phyloP scores from a whole-genome alignment of 441 rosid species.

The Eutrema salsugineum region DNA sequence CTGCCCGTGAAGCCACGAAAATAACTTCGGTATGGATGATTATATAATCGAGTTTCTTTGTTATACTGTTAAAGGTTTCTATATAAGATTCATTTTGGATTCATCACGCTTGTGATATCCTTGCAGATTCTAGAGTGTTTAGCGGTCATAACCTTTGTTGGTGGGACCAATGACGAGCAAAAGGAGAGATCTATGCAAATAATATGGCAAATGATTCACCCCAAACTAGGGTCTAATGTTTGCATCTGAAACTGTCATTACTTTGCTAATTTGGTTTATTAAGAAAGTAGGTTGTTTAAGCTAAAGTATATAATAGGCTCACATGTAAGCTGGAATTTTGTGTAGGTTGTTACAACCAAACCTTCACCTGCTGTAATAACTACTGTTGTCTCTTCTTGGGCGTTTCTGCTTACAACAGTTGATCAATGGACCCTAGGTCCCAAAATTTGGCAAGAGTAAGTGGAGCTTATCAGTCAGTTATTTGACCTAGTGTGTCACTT shows the following conservation, averaged over 20 bases:
- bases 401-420: slow-evolving; percentile 79
- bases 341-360: slow-evolving; percentile 70
- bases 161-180: slow-evolving; percentile 64
- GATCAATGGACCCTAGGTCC: slow-evolving; percentile 54
- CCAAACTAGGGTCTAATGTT: slow-evolving; percentile 87
- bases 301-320: not conserved
- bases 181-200: slow-evolving; percentile 81
- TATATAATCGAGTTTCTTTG: not conserved
- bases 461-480: not conserved
- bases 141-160: slow-evolving; percentile 80
- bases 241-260: not conserved
- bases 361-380: slow-evolving; percentile 56
- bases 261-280: not conserved
- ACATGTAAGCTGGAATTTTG: not conserved
- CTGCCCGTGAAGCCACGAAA: slow-evolving; percentile 52
- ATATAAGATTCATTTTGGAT: not conserved
- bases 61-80: not conserved
- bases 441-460: slow-evolving; percentile 80
- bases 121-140: slow-evolving; percentile 73
- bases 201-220: slow-evolving; percentile 91
- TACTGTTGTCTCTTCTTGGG: slow-evolving; percentile 88
- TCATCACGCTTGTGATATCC: not conserved
- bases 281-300: not conserved
- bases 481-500: not conserved
- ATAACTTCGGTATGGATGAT: slow-evolving; percentile 49